Conservation (phyloP, 768 basidiomycete species). For the Lactarius deliciosus region DNA sequence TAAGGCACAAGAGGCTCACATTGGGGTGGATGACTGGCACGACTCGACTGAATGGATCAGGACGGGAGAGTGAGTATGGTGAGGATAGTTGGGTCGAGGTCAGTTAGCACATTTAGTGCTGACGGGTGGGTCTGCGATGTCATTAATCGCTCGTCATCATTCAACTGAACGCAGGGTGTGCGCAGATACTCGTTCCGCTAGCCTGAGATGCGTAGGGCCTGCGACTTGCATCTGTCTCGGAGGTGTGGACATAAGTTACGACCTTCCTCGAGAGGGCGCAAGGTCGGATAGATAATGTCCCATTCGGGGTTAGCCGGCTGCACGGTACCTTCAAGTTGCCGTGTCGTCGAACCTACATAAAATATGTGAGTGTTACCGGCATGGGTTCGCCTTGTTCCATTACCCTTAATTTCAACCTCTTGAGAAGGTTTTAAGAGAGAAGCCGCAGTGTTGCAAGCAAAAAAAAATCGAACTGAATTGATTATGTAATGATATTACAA, state of each 20-base stretch:
- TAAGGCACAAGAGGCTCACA: neutral
- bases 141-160: neutral
- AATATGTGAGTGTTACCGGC: neutral
- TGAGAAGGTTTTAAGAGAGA: neutral
- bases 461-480: neutral
- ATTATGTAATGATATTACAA: slow-evolving; percentile 18
- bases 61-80: no score
- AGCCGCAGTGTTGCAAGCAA: neutral
- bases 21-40: slow-evolving; percentile 2
- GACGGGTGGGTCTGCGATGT: no score
- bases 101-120: neutral
- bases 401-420: no score
- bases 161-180: neutral
- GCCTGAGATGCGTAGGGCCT: neutral
- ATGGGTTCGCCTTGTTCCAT: no score
- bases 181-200: neutral
- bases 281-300: neutral
- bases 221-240: neutral
- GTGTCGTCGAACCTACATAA: neutral
- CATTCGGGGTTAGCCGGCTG: neutral
- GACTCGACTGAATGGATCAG: slow-evolving; percentile 7
- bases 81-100: no score
- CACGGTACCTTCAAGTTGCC: no score
- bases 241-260: neutral
- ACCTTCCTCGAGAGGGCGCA: neutral